Evolutionary conservation across 2,329 filamentous ascomycete genomes (phyloP), one percentile per base, ranked within the genome.

Genomic region (Rutstroemia sp.): DNA sequence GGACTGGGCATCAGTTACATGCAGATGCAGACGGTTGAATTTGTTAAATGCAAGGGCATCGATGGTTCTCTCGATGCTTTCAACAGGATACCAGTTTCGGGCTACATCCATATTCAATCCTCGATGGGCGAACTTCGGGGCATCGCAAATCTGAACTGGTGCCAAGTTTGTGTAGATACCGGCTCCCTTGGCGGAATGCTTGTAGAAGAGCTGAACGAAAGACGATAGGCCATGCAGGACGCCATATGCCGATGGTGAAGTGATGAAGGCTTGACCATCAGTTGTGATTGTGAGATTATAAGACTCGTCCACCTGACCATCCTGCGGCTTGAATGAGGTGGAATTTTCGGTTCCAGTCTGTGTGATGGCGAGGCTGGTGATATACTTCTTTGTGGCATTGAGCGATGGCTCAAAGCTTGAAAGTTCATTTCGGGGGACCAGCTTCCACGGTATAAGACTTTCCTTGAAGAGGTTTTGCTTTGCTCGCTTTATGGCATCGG

Each of bases 1-100:
- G 4, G 88, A 88, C 71, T 95, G 89, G 16, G 86, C 84, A 70
- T 95, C 89, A 4, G 88, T 94, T 57, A 86, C 78, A 73, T 95
- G 89, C 54, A 92, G 75, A 71, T 94, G 89, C 56, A 95, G 77
- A 5, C 84, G 78, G 72, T 94, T 94, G 76, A 94, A 80, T 74
- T 95, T 94, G 74, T 85, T 89, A 79, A 83, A 90, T 1, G 87
- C 76, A 61, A 88, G 72, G 42, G 83, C 87, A 67, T 95, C 88
- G 61, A 96, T 88, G 53, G 84, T 89, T 51, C 84, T 82, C 66
- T 84, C 78, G 63, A 95, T 84, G 64, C 88, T 81, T 4, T 63
- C 40, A 4, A 66, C 60, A 3, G 65, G 65, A 52, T 61, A 69
- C 73, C 79, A 94, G 66, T 84, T 86, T 57, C 91, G 79, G 2